Evolutionary conservation across 192 early-diverging fungal genomes (phyloP).

Genomic region (Rhizophlyctis rosea): DNA sequence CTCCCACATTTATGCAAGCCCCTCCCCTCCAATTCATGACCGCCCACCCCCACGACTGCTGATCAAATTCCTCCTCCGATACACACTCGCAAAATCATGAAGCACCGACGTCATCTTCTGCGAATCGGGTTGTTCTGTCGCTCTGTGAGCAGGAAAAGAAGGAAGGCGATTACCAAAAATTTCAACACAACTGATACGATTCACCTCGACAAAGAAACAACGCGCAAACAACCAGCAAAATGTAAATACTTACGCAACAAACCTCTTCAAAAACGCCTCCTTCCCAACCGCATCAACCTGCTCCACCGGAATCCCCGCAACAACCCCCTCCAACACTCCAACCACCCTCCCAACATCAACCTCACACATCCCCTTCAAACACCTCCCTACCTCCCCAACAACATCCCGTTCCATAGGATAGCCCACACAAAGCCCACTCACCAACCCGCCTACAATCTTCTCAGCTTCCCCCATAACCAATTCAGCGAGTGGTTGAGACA

Average conservation of each 20-base stretch:
- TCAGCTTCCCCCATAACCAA: constrained; percentile 40
- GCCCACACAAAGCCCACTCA: constrained; percentile 54
- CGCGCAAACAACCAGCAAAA: background rate
- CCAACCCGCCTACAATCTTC: constrained; percentile 39
- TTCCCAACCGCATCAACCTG: constrained; percentile 44
- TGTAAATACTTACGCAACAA: constrained; percentile 49
- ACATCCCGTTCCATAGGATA: constrained; percentile 58
- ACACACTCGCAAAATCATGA: constrained; percentile 56
- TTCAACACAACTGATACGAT: background rate
- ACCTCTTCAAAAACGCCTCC: constrained; percentile 50
- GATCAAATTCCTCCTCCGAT: constrained; percentile 42
- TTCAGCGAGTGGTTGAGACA: constrained; percentile 33
- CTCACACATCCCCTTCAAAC: constrained; percentile 45
- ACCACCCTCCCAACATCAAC: constrained; percentile 44
- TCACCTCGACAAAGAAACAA: background rate
- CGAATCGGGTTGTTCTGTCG: constrained; percentile 49
- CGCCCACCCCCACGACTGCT: constrained; percentile 10
- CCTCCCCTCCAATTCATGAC: no score
- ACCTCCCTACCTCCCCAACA: constrained; percentile 50
- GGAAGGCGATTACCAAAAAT: no score
- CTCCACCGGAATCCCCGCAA: constrained; percentile 42
- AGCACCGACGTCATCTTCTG: constrained; percentile 49
- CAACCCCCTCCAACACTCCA: constrained; percentile 46
- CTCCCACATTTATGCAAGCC: no score
- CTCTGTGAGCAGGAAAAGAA: constrained; percentile 43